phyloP scores from a whole-genome alignment of 495 filamentous ascomycete species.

The Chaetomium tenue region DNA sequence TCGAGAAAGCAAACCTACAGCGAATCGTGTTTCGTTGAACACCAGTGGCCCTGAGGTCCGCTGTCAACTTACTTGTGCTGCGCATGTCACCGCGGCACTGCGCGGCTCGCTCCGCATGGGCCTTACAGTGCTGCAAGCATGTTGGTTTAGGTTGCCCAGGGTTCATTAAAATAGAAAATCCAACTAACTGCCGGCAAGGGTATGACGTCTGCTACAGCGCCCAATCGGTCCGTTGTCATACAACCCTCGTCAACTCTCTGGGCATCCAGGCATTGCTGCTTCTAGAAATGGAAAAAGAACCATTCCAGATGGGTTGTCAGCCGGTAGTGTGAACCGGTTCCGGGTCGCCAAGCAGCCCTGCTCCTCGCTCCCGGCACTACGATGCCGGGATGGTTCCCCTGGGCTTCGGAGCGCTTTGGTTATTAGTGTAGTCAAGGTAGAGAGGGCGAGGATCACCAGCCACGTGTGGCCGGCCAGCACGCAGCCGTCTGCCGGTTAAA shows the following conservation, averaged over 20 bases:
- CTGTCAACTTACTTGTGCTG: too few species aligned
- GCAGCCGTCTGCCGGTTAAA: slow-evolving; percentile 7
- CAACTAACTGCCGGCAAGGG: background rate
- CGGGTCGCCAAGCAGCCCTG: slow-evolving; percentile 6
- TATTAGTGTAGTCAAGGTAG: background rate
- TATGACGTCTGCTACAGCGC: background rate
- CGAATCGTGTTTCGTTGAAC: too few species aligned
- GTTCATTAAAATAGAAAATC: background rate
- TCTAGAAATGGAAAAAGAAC: background rate
- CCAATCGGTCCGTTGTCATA: background rate
- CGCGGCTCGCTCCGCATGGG: too few species aligned
- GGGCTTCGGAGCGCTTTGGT: background rate
- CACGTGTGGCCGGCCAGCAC: slow-evolving; percentile 2
- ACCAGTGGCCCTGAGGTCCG: too few species aligned
- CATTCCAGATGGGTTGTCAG: background rate
- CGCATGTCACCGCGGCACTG: too few species aligned
- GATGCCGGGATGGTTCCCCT: background rate
- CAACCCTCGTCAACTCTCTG: too few species aligned
- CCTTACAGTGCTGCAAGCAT: too few species aligned
- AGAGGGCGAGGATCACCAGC: background rate
- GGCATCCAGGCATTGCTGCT: background rate
- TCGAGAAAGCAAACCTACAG: too few species aligned
- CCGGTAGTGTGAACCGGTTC: background rate
- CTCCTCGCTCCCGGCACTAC: background rate
- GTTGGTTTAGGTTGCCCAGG: background rate